A percentile compares a stretch with the other conserved stretches of the same genome.
Evolutionary conservation across 1,284 basidiomycete species (phyloP).

Genomic region (Vanrija sp.): DNA sequence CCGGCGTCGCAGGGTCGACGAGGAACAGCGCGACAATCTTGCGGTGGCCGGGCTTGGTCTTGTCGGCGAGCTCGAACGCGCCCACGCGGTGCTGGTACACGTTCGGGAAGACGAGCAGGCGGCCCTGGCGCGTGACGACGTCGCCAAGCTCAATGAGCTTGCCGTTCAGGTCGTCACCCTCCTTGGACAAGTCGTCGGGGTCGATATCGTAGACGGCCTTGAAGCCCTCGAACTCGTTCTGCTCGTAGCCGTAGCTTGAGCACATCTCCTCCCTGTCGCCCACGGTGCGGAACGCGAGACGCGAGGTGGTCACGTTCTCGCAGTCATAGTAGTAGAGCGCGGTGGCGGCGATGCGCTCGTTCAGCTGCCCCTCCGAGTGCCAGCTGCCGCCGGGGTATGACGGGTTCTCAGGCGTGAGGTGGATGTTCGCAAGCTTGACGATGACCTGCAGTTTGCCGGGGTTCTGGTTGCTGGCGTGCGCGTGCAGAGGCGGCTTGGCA

Average conservation of each 20-base stretch:
- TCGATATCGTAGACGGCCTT: background rate
- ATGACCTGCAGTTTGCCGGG: constrained; percentile 2
- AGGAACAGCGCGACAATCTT: background rate
- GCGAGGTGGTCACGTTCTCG: background rate
- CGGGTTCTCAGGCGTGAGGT: constrained; percentile 8
- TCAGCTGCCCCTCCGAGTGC: constrained; percentile 6
- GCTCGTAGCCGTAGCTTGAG: background rate
- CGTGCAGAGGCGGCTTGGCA: no score
- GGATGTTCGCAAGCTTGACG: constrained; percentile 8
- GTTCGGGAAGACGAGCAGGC: constrained; percentile 4
- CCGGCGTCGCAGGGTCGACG: background rate
- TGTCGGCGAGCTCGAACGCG: background rate
- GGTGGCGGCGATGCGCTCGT: constrained; percentile 3
- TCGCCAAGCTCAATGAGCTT: background rate
- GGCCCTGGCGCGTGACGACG: background rate
- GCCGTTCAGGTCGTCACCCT: no score
- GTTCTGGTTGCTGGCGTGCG: background rate
- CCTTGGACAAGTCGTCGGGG: no score
- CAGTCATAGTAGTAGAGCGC: constrained; percentile 8
- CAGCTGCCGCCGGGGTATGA: background rate
- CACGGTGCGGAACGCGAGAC: background rate
- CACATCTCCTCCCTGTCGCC: background rate
- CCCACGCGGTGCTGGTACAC: constrained; percentile 2
- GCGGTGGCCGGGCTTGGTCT: background rate
- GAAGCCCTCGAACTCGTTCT: background rate